These are phyloP conservation scores for Talaromyces sp. DNA, from an alignment of 2,329 filamentous ascomycete species.

Conservation along the genomic window DNA sequence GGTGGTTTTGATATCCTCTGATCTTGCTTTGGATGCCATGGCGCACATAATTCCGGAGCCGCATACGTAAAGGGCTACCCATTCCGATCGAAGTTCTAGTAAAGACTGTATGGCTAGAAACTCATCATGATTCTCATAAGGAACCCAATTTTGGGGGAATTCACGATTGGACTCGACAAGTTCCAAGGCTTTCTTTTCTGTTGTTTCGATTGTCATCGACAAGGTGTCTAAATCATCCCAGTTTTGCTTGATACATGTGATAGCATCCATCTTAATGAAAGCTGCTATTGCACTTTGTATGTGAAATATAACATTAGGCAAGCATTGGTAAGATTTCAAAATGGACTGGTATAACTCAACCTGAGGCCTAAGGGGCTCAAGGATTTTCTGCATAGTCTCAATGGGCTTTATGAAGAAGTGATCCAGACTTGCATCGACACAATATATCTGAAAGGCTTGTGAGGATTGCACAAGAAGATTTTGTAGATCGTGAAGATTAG, in stretches of 20 bases:
- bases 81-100: conserved; percentile 11
- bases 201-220: conserved; percentile 8
- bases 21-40: conserved; percentile 2
- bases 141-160: not conserved
- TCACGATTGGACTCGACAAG: conserved; percentile 6
- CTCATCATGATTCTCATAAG: conserved; percentile 1
- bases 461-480: conserved; percentile 7
- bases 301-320: conserved; percentile 13
- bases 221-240: conserved; percentile 6
- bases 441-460: conserved; percentile 9
- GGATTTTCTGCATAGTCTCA: conserved; percentile 4
- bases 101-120: conserved; percentile 3
- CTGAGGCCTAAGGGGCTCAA: conserved; percentile 6
- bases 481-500: conserved; percentile 10
- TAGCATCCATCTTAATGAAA: conserved; percentile 11
- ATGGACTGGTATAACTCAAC: conserved; percentile 11
- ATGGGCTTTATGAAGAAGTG: conserved; percentile 9
- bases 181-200: conserved; percentile 11
- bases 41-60: conserved; percentile 11
- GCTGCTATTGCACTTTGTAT: conserved; percentile 10
- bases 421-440: conserved; percentile 8
- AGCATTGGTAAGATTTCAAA: conserved; percentile 9
- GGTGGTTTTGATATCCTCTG: not conserved
- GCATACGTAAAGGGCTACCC: conserved; percentile 2
- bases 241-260: conserved; percentile 10